Evolutionary conservation across 441 rosid species (phyloP).

Genomic region (Geranium incanum): DNA sequence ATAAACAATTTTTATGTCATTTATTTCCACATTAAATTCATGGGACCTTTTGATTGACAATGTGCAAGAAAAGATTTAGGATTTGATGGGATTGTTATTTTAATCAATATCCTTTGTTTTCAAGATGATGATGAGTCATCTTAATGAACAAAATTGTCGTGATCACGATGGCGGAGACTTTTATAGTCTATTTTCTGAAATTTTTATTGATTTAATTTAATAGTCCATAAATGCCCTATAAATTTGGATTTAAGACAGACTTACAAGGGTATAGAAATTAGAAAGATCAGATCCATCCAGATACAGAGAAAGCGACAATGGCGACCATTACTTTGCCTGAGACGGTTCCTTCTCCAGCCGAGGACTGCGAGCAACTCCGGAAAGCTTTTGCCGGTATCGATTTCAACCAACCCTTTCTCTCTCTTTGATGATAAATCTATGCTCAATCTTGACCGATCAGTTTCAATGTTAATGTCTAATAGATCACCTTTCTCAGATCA

Average conservation of each 20-base stretch:
- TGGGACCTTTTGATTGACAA: background rate
- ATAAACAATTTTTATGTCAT: background rate
- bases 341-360: background rate
- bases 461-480: background rate
- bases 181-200: background rate
- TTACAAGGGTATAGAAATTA: background rate
- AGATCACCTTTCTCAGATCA: background rate
- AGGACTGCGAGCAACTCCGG: constrained; percentile 3
- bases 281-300: background rate
- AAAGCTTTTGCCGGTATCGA: background rate
- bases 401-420: background rate
- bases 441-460: background rate
- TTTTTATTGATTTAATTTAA: too few relatives aligned
- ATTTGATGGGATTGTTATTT: background rate
- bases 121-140: background rate
- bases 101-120: too few relatives aligned
- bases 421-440: background rate
- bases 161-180: background rate
- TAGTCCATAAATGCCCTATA: background rate
- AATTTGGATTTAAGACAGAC: background rate
- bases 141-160: background rate
- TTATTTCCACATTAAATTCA: background rate
- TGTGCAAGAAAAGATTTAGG: background rate
- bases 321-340: background rate
- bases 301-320: background rate